phyloP scores from a whole-genome alignment of 2,329 filamentous ascomycete genomes.

The Helminthosporium solani region DNA sequence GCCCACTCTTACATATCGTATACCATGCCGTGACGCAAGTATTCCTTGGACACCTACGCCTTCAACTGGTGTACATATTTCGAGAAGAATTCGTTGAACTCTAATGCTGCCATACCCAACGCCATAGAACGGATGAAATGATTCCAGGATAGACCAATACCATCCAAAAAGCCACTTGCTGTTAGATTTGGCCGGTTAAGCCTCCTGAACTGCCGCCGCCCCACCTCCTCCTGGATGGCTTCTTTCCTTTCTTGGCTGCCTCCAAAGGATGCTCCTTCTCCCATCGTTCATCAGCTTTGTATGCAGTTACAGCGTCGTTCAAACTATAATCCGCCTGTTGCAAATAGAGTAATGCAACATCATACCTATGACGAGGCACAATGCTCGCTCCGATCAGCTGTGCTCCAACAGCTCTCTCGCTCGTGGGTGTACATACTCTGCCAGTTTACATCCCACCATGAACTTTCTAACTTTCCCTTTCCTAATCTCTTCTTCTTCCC shows the following conservation, averaged over 20 bases:
- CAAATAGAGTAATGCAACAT: slow-evolving; percentile 73
- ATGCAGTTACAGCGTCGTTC: slow-evolving; percentile 62
- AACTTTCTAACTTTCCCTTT: slow-evolving; percentile 72
- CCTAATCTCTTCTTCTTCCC: slow-evolving; percentile 70
- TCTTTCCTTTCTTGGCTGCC: slow-evolving; percentile 49
- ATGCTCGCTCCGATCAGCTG: slow-evolving; percentile 43
- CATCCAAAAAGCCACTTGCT: no score
- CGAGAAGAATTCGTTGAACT: no score
- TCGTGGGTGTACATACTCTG: slow-evolving; percentile 60
- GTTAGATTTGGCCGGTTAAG: slow-evolving; percentile 40
- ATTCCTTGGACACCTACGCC: no score
- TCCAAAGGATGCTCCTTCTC: slow-evolving; percentile 66
- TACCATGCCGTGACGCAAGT: no score
- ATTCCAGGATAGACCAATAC: no score
- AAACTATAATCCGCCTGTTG: slow-evolving; percentile 69
- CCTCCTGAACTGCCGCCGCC: slow-evolving; percentile 33
- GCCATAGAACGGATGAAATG: no score
- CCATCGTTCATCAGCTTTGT: slow-evolving; percentile 73
- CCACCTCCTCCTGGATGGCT: slow-evolving; percentile 35
- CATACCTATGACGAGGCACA: slow-evolving; percentile 52
- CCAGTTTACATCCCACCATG: slow-evolving; percentile 77
- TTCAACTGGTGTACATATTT: no score
- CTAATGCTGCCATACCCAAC: no score
- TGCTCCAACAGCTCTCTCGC: not conserved
- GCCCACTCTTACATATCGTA: no score